These are phyloP conservation scores for Elaphomyces granulatus DNA, from an alignment of 495 filamentous ascomycete genomes.

Conservation along the genomic window DNA sequence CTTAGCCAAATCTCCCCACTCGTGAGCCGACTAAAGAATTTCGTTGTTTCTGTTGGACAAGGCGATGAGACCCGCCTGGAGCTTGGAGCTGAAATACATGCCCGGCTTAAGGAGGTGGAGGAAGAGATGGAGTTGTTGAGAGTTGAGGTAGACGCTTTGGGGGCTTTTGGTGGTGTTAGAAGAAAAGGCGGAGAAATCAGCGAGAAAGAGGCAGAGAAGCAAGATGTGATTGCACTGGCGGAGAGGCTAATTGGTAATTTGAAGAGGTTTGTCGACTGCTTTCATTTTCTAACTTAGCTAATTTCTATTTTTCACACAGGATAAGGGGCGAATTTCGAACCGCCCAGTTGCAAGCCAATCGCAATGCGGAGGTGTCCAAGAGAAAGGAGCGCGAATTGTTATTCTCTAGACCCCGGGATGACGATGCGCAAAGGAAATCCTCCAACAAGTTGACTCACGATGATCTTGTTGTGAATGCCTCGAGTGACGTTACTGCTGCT, in stretches of 20 bases:
- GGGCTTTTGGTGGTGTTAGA: slow-evolving; percentile 23
- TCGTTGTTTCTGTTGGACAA: slow-evolving; percentile 45
- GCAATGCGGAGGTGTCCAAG: slow-evolving; percentile 55
- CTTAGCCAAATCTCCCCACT: slow-evolving; percentile 56
- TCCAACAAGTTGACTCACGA: slow-evolving; percentile 44
- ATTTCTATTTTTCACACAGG: slow-evolving; percentile 25
- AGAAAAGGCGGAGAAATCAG: slow-evolving; percentile 27
- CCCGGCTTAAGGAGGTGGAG: slow-evolving; percentile 68
- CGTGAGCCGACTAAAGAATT: slow-evolving; percentile 55
- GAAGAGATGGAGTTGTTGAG: slow-evolving; percentile 70
- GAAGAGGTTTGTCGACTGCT: slow-evolving; percentile 43
- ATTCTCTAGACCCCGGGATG: slow-evolving; percentile 37
- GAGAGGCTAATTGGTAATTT: slow-evolving; percentile 52
- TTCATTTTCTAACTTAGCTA: background rate
- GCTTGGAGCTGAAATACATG: slow-evolving; percentile 67
- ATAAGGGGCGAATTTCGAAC: slow-evolving; percentile 63
- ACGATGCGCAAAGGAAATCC: slow-evolving; percentile 23
- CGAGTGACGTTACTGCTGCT: slow-evolving; percentile 69
- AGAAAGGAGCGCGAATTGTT: slow-evolving; percentile 64
- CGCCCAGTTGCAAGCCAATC: slow-evolving; percentile 71
- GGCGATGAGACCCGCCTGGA: slow-evolving; percentile 59
- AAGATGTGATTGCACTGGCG: slow-evolving; percentile 47
- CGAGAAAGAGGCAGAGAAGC: slow-evolving; percentile 39
- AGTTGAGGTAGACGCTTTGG: slow-evolving; percentile 62
- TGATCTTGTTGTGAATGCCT: slow-evolving; percentile 55